Evolutionary conservation across 2,329 filamentous ascomycete genomes (phyloP).

Genomic region (Monosporascus sp.): DNA sequence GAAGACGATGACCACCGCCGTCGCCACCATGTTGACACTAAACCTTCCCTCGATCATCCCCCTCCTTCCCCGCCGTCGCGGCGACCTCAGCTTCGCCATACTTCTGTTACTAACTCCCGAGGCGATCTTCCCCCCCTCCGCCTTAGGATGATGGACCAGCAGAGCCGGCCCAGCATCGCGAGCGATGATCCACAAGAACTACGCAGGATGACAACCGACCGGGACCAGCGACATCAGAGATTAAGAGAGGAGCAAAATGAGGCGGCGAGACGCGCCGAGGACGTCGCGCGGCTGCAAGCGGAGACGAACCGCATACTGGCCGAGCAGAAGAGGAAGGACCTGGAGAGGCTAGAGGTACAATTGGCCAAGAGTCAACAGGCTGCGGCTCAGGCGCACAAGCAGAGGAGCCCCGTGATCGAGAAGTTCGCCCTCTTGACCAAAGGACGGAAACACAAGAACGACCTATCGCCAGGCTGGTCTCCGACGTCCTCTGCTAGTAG

Average conservation of each 20-base stretch:
- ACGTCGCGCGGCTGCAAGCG: slow-evolving; percentile 38
- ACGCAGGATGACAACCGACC: slow-evolving; percentile 14
- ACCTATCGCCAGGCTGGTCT: slow-evolving; percentile 27
- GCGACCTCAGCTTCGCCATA: slow-evolving; percentile 17
- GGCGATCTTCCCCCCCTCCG: background rate
- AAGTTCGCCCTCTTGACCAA: slow-evolving; percentile 43
- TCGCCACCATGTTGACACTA: background rate
- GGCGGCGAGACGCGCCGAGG: slow-evolving; percentile 29
- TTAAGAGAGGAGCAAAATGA: slow-evolving; percentile 19
- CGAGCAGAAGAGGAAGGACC: slow-evolving; percentile 45
- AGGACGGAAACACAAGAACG: slow-evolving; percentile 35
- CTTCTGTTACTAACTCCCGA: background rate
- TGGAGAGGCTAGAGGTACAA: slow-evolving; percentile 39
- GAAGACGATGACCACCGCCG: slow-evolving; percentile 6
- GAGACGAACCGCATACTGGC: slow-evolving; percentile 44
- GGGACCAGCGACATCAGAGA: slow-evolving; percentile 12
- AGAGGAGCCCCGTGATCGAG: slow-evolving; percentile 40
- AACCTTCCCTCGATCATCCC: slow-evolving; percentile 7
- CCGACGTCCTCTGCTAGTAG: slow-evolving; percentile 23
- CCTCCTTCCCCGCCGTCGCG: slow-evolving; percentile 5
- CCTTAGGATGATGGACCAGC: slow-evolving; percentile 11
- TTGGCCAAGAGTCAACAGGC: slow-evolving; percentile 31
- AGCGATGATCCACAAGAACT: slow-evolving; percentile 14
- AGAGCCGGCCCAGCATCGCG: slow-evolving; percentile 11
- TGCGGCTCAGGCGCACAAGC: slow-evolving; percentile 20